Evolutionary conservation across 2,329 filamentous ascomycete genomes (phyloP).

Genomic region (Penicillium sp.): DNA sequence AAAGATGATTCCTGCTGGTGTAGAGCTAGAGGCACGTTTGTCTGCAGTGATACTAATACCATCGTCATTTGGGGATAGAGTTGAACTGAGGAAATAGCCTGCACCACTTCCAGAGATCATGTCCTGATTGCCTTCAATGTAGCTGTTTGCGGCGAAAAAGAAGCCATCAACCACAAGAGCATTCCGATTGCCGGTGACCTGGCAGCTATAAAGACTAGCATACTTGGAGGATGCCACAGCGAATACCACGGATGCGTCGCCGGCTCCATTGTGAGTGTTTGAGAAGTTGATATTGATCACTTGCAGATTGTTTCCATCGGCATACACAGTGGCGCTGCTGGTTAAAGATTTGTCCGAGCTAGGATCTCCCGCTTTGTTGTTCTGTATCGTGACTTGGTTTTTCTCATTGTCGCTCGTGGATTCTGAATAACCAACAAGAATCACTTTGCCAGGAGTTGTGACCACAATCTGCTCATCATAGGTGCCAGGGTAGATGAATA

Average conservation of each 20-base stretch:
- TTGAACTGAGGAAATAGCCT: slow-evolving; percentile 45
- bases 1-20: slow-evolving; percentile 38
- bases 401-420: slow-evolving; percentile 37
- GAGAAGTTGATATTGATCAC: slow-evolving; percentile 43
- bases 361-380: slow-evolving; percentile 36
- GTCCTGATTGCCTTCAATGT: slow-evolving; percentile 44
- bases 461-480: slow-evolving; percentile 44
- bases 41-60: slow-evolving; percentile 37
- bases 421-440: slow-evolving; percentile 42
- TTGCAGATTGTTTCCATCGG: slow-evolving; percentile 39
- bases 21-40: slow-evolving; percentile 42
- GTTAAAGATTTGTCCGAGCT: slow-evolving; percentile 36
- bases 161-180: slow-evolving; percentile 38
- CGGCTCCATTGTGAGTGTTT: slow-evolving; percentile 38
- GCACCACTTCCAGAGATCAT: slow-evolving; percentile 48
- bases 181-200: slow-evolving; percentile 41
- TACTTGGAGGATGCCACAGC: slow-evolving; percentile 43
- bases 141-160: slow-evolving; percentile 43
- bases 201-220: slow-evolving; percentile 39
- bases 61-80: slow-evolving; percentile 39
- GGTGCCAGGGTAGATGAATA: slow-evolving; percentile 44
- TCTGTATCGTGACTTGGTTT: slow-evolving; percentile 39
- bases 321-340: slow-evolving; percentile 42
- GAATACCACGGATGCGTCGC: slow-evolving; percentile 39
- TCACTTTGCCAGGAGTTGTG: slow-evolving; percentile 40